Conservation (phyloP, 129 eudicot species). For the Arctium lappa region DNA sequence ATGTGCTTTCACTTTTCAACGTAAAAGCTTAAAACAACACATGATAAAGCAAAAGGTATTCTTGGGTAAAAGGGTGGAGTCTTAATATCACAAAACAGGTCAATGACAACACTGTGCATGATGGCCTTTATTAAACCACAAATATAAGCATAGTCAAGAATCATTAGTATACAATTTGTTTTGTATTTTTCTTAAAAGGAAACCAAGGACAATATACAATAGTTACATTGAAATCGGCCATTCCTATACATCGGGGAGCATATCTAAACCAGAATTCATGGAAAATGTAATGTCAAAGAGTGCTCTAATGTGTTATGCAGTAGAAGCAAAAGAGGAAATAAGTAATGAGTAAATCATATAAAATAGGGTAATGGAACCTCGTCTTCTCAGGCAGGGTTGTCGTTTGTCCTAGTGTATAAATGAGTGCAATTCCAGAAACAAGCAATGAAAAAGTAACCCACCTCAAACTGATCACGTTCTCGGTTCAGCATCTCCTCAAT, state of each 20-base stretch:
- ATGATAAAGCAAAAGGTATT: neutral
- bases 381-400: neutral
- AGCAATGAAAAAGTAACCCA: constrained; percentile 14
- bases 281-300: neutral
- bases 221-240: neutral
- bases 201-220: neutral
- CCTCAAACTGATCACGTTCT: constrained; percentile 75
- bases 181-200: neutral
- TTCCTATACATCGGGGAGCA: neutral
- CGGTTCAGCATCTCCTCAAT: constrained; percentile 58
- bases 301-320: neutral
- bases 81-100: neutral
- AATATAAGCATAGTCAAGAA: neutral
- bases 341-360: neutral
- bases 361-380: neutral
- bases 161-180: neutral
- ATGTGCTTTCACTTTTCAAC: neutral
- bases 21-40: neutral
- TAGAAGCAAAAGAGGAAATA: neutral
- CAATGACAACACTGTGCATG: neutral
- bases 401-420: neutral
- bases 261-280: neutral
- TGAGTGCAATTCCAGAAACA: neutral
- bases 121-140: neutral
- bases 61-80: neutral